Base-by-base conservation (phyloP, 1,139 yeast species). In the Hanseniaspora gamundiae region DNA sequence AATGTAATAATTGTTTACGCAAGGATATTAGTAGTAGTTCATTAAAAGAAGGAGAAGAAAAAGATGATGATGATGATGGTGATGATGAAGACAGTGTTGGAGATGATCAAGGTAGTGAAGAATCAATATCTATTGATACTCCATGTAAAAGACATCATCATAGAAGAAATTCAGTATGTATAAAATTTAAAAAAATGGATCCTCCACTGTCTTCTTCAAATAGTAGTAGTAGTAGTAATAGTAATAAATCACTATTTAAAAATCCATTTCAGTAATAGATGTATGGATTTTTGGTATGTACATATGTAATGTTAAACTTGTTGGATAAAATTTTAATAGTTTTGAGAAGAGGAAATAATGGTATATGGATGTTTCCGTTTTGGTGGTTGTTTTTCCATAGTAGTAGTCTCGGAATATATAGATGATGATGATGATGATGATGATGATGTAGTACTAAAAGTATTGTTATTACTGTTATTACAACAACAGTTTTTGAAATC, bases 111-210 rank as follows among this genome's bases (percentile, higher is more conserved):
- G 17, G 4, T 4, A 30, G 35, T n/a, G 35, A 10, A 16, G 17
- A 30, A 16, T 33, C 36, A 4, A 33, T 33, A 11, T 9, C 24
- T 9, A 14, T 17, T 5, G 11, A 17, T n/a, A 33, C 21, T 5
- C 24, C 36, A 13, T 36, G 39, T 24, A 21, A 36, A 14, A 36
- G 16, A 17, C 39, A 36, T 22, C 39, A 36, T n/a, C 39, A 36
- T 16, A 36, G 39, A 21, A 36, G 39, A 22, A 24, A 19, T 24
- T 36, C 39, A 3, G 39, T 36, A 2, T 21, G 29, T 14, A 24
- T 36, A 6, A 36, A 36, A 22, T 36, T 36, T 24, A 14, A 22
- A 21, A 36, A 36, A 33, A 33, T 33, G 21, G 36, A 33, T 30
- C n/a, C n/a, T n/a, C n/a, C n/a, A n/a, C n/a, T n/a, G n/a, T n/a